Base-by-base conservation (phyloP, 2,329 filamentous ascomycete species). In the Pseudocercospora pini-densiflorae region DNA sequence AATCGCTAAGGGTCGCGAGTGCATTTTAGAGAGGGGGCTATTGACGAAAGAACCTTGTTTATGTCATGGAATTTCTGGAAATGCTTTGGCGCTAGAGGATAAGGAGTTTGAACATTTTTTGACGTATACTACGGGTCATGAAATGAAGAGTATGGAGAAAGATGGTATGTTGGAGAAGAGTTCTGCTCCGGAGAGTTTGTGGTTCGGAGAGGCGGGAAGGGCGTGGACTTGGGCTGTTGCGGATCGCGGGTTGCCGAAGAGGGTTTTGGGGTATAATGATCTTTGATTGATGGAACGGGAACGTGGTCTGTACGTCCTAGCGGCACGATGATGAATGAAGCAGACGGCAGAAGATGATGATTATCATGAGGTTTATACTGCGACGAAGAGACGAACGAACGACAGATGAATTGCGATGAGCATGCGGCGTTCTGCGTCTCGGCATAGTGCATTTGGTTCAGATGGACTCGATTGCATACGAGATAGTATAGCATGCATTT, bases 1-100 rank as follows among this genome's bases (percentile, higher is more conserved):
- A 1, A 82, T 90, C 16, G 75, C 72, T 7, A 84, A 82, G 59
- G 87, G 84, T 2, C 80, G 85, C 62, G 81, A 81, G 16, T 84
- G 86, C 62, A 82, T 86, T 24, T 86, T 85, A 82, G 81, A 85
- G 68, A 81, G 85, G 53, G 88, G 88, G 0, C 73, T 90, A 10
- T 77, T 91, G 68, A 88, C 82, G 10, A 90, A 90, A 69, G 86
- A 88, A 71, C 87, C 88, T 1, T 89, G 86, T 72, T 75, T 91
- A 40, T 91, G 89, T 72, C 88, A 91, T 59, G 78, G 89, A 0
- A 87, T 90, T 29, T 82, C 87, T 14, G 87, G 89, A 7, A 91
- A 91, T 73, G 87, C 88, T 16, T 78, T 91, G 72, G 86, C 83
- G 64, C 80, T 86, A 31, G 78, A 81, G 33, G 78, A 79, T n/a